Evolutionary conservation across 2,329 filamentous ascomycete species (phyloP).

Genomic region (Cadophora luteo-olivacea): DNA sequence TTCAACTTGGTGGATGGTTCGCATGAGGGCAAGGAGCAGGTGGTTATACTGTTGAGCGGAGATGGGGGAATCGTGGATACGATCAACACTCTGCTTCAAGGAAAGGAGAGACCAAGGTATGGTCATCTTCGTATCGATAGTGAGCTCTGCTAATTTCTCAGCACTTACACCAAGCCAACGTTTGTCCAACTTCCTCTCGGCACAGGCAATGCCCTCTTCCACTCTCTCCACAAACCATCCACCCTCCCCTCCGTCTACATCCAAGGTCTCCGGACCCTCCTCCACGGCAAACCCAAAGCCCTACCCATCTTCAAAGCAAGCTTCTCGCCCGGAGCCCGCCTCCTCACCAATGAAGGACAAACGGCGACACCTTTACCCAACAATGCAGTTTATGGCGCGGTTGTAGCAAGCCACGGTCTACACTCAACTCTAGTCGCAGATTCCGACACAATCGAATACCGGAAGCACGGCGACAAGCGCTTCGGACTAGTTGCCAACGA

Average conservation of each 20-base stretch:
- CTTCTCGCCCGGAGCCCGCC: slow-evolving; percentile 62
- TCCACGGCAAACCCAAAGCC: slow-evolving; percentile 59
- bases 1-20: slow-evolving; percentile 55
- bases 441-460: slow-evolving; percentile 84
- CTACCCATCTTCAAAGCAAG: slow-evolving; percentile 68
- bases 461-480: slow-evolving; percentile 75
- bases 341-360: slow-evolving; percentile 48
- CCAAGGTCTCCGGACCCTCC: slow-evolving; percentile 60
- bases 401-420: slow-evolving; percentile 89
- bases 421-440: slow-evolving; percentile 90
- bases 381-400: slow-evolving; percentile 68
- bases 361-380: slow-evolving; percentile 36
- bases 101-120: slow-evolving; percentile 35
- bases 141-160: slow-evolving; percentile 11
- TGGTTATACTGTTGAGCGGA: slow-evolving; percentile 81
- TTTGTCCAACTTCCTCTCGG: slow-evolving; percentile 66
- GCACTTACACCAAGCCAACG: slow-evolving; percentile 47
- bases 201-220: slow-evolving; percentile 70
- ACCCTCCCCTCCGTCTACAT: slow-evolving; percentile 51
- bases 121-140: slow-evolving; percentile 18
- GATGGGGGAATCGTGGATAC: slow-evolving; percentile 88
- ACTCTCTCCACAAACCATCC: slow-evolving; percentile 60
- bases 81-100: slow-evolving; percentile 67
- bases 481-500: slow-evolving; percentile 87
- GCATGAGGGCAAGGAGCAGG: slow-evolving; percentile 55